Percentiles rank a stretch among this genome's conserved stretches.
phyloP scores from a whole-genome alignment of 2,329 filamentous ascomycete genomes.

The Apiospora hydei region DNA sequence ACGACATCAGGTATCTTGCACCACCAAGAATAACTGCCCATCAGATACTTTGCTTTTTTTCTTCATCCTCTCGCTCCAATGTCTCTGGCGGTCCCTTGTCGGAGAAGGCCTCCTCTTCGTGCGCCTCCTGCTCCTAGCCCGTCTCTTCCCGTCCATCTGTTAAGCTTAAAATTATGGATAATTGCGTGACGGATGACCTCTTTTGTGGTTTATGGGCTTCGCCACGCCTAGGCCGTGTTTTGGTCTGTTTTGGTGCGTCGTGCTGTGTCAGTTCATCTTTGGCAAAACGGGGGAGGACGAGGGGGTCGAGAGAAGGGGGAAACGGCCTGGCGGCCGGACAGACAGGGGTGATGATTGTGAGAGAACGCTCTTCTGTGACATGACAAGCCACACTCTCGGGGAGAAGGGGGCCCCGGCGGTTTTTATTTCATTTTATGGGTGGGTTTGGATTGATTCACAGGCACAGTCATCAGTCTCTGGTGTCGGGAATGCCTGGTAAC shows the following conservation, averaged over 20 bases:
- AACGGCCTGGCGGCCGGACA: neutral
- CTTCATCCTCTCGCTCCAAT: neutral
- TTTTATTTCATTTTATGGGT: neutral
- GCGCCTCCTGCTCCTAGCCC: neutral
- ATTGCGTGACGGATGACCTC: constrained; percentile 3
- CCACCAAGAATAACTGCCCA: neutral
- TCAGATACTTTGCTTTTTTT: neutral
- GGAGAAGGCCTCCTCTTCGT: neutral
- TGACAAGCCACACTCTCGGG: constrained; percentile 7
- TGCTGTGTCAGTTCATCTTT: neutral
- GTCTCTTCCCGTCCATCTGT: neutral
- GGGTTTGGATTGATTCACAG: neutral
- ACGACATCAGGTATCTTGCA: no score
- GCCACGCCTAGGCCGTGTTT: constrained; percentile 15
- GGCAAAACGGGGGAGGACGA: constrained; percentile 1
- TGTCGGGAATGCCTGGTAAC: neutral
- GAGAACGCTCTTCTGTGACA: constrained; percentile 7
- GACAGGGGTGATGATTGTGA: neutral
- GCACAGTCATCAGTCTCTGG: neutral
- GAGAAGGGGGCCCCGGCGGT: neutral
- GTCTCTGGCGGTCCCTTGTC: no score
- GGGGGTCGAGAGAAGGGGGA: neutral
- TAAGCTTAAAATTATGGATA: constrained; percentile 21
- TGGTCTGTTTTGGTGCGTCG: constrained; percentile 3
- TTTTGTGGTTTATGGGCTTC: neutral